Evolutionary conservation across 2,329 filamentous ascomycete species (phyloP), one percentile per base, ranked within the genome.

Genomic region (Hypoxylon sp.): DNA sequence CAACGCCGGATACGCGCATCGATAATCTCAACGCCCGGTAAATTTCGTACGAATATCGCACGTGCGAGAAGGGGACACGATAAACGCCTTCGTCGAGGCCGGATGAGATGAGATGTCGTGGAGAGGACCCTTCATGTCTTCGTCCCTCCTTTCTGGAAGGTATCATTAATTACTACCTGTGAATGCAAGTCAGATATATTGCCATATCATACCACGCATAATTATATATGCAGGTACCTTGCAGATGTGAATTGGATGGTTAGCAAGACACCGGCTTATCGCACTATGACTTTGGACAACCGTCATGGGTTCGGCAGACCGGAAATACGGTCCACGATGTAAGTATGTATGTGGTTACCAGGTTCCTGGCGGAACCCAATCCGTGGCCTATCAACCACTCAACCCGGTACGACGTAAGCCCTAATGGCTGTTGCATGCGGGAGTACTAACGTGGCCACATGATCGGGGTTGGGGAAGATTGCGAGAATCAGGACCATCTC

Each of bases 1-100:
- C 53, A 32, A 67, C 56, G 41, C 64, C 64, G 64, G 60, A 67
- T 24, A 55, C 54, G 22, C 61, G 22, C 61, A 64, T 61, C 61
- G 57, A 67, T 47, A 58, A 57, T 44, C 41, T 37, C 39, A 61
- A 64, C 60, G 56, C 41, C 56, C 56, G 53, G 49, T 34, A 55
- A 20, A 52, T 17, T 17, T 50, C 34, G 44, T 41, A 60, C 49
- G 47, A 55, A 53, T 32, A 41, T 62, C 48, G 51, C 61, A 67
- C 64, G 58, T 64, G 64, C 34, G 54, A 56, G 37, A 53, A 54
- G 22, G 13, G 7, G n/a, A 64, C 32, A 41, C 22, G 39, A 17
- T n/a, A 39, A 15, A n/a, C 34, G 44, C 34, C 13, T 47, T 37
- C 47, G 11, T 58, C 22, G 28, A 43, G 20, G 15, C 17, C 17